Conservation (phyloP, 2,329 filamentous ascomycete genomes). For the Cladosporium sp. region DNA sequence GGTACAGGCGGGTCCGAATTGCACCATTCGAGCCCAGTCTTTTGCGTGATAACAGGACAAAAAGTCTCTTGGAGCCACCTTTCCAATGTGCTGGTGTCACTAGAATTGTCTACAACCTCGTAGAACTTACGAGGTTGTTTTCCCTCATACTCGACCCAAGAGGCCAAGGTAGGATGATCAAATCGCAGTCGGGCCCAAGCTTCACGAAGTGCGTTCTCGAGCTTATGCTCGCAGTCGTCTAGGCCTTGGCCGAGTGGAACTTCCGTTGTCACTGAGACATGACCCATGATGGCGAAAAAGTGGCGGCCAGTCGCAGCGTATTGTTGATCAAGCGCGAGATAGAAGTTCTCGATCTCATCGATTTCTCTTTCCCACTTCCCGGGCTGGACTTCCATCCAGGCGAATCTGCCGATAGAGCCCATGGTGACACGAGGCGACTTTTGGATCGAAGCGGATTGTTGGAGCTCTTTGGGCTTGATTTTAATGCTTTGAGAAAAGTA, state of each 20-base stretch:
- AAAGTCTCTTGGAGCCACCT: slow-evolving; percentile 3
- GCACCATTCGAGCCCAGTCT: slow-evolving; percentile 11
- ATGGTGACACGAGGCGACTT: background rate
- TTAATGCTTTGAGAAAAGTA: background rate
- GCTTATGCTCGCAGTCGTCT: background rate
- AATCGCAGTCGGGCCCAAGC: background rate
- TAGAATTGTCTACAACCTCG: background rate
- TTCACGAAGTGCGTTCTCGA: background rate
- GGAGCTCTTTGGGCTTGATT: background rate
- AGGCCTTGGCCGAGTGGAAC: background rate
- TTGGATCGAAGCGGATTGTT: background rate
- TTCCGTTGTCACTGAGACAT: slow-evolving; percentile 1
- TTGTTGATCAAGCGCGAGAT: slow-evolving; percentile 6
- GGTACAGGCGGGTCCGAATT: slow-evolving; percentile 11
- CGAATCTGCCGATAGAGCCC: slow-evolving; percentile 12
- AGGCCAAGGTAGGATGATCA: slow-evolving; percentile 10
- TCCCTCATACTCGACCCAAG: slow-evolving; percentile 11
- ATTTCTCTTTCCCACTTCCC: slow-evolving; percentile 9
- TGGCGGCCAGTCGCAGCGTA: slow-evolving; percentile 7
- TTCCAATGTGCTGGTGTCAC: background rate
- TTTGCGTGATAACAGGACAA: background rate
- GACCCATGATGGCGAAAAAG: slow-evolving; percentile 15
- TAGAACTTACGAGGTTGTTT: slow-evolving; percentile 11
- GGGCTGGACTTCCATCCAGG: slow-evolving; percentile 4
- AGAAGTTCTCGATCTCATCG: slow-evolving; percentile 14